Evolutionary conservation across 2,329 filamentous ascomycete genomes (phyloP), one percentile per base, ranked within the genome.

Genomic region (Pseudophaeomoniella oleicola): DNA sequence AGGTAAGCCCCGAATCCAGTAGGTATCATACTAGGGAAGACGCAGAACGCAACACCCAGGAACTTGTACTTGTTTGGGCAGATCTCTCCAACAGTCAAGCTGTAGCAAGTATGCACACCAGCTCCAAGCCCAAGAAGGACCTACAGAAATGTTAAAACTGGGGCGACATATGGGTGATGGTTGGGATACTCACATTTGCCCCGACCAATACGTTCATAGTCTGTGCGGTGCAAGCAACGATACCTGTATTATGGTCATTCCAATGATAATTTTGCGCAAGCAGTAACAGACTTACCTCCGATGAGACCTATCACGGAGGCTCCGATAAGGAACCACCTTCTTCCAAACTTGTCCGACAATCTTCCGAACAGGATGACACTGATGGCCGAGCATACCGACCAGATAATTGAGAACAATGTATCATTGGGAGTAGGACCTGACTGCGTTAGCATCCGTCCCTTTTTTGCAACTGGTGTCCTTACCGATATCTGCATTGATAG

Each of bases 161-260:
- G 37, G 19, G 19, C 39, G 37, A 30, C 40, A 35, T 5, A 39
- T 18, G 27, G 22, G 9, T 27, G n/a, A 27, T 27, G 22, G 6
- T 27, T 27, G 22, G 22, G 22, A 27, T 6, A 27, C 39, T 13
- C 6, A 43, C 42, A 33, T 42, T 43, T 19, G 51, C 51, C 10
- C 47, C 53, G 30, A 57, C 46, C 14, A 57, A 39, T 2, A 48
- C 49, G 27, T 54, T 43, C 39, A 56, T 52, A 19, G 40, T 46
- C 27, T 53, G 38, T 12, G 53, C 52, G 6, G 48, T 52, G 12
- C 39, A 46, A 4, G 48, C 51, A 14, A 56, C 44, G 31, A 55
- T 52, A 32, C 42, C 48, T 35, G 29, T n/a, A 30, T 16, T 12
- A n/a, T 12, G 18, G 14, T 32, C 14, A 16, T 34, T 34, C 18